A percentile compares a stretch with the other conserved stretches of the same genome.
phyloP scores from a whole-genome alignment of 2,329 filamentous ascomycete species.

The Boeremia exigua region DNA sequence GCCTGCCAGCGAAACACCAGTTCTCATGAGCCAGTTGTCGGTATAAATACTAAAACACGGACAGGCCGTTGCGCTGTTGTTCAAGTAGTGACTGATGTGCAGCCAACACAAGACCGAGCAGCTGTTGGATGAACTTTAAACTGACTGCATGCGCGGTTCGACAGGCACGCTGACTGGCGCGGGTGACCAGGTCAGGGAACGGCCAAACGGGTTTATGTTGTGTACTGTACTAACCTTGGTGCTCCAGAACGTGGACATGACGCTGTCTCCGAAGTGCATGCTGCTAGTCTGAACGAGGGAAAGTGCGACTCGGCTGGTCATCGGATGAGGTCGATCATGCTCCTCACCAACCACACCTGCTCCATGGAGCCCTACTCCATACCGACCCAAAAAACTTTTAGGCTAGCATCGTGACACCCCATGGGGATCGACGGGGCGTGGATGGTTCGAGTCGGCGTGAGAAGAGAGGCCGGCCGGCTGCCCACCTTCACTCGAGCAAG shows the following conservation, averaged over 20 bases:
- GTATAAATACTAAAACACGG: background rate
- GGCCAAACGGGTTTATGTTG: background rate
- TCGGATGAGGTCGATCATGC: background rate
- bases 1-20: background rate
- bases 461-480: background rate
- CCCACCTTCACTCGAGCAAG: background rate
- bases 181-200: background rate
- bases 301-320: background rate
- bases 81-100: background rate
- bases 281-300: background rate
- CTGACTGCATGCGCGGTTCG: background rate
- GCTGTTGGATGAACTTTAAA: background rate
- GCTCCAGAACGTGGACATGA: background rate
- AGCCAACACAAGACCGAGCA: background rate
- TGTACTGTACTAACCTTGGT: no score
- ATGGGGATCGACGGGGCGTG: background rate
- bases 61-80: no score
- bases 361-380: background rate
- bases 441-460: background rate
- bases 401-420: background rate
- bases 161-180: background rate
- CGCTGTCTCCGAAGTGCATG: background rate
- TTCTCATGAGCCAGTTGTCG: background rate
- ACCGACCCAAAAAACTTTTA: conserved; percentile 1
- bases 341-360: background rate